Conservation (phyloP, 257 asterid species). For the Gentiana dahurica region DNA sequence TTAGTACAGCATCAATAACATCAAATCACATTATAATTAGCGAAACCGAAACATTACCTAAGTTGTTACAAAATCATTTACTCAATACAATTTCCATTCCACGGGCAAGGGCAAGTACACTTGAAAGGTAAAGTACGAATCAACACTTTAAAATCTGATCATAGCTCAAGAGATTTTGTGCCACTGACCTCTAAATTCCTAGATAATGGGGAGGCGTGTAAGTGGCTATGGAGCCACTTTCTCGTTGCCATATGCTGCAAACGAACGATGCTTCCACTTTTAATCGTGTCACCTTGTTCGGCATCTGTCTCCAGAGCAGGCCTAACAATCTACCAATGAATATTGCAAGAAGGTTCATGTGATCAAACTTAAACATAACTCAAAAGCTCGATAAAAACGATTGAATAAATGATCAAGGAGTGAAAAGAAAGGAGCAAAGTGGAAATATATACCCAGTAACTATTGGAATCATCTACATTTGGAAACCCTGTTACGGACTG, state of each 20-base stretch:
- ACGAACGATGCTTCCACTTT: constrained; percentile 53
- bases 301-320: constrained; percentile 51
- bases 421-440: neutral
- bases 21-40: no score
- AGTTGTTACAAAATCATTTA: no score
- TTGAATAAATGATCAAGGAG: neutral
- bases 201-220: constrained; percentile 96
- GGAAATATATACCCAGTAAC: constrained; percentile 76
- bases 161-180: neutral
- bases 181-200: constrained; percentile 83
- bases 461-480: constrained; percentile 69
- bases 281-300: constrained; percentile 83
- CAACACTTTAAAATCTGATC: no score
- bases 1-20: no score
- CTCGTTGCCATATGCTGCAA: constrained; percentile 89
- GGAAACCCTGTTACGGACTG: constrained; percentile 88
- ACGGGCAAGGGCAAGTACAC: no score
- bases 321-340: constrained; percentile 50
- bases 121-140: no score
- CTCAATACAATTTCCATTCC: no score
- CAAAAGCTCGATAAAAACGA: neutral
- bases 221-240: constrained; percentile 97
- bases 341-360: no score
- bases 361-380: neutral
- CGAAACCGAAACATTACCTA: no score